Percentiles rank a stretch among this genome's conserved stretches.
Conservation (phyloP, 2,329 filamentous ascomycete genomes). For the Akanthomyces dipterigenus region DNA sequence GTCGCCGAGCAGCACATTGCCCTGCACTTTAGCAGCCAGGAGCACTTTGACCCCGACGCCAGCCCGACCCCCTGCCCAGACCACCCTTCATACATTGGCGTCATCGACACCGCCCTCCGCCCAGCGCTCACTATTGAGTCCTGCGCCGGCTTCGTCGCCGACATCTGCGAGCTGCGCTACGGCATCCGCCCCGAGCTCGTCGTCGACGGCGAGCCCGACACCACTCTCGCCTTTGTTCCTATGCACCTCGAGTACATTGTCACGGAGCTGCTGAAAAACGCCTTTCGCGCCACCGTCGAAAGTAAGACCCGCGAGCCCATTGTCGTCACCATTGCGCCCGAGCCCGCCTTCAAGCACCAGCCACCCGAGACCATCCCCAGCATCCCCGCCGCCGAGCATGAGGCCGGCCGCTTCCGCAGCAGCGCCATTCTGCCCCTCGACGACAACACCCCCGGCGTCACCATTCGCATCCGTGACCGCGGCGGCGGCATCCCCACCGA, state of each 20-base stretch:
- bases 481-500: slow-evolving; percentile 87
- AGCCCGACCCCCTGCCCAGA: slow-evolving; percentile 45
- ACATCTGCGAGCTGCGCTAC: slow-evolving; percentile 95
- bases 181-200: slow-evolving; percentile 74
- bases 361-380: slow-evolving; percentile 15
- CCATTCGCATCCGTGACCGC: slow-evolving; percentile 91
- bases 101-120: slow-evolving; percentile 84
- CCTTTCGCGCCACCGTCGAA: slow-evolving; percentile 89
- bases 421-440: slow-evolving; percentile 51
- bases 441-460: slow-evolving; percentile 73
- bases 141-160: slow-evolving; percentile 85
- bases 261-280: slow-evolving; percentile 93
- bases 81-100: slow-evolving; percentile 72
- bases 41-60: slow-evolving; percentile 55
- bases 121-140: slow-evolving; percentile 75
- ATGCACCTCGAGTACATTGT: slow-evolving; percentile 97
- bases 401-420: slow-evolving; percentile 34
- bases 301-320: slow-evolving; percentile 74
- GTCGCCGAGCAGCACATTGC: slow-evolving; percentile 97
- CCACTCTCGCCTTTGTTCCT: slow-evolving; percentile 88
- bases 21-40: slow-evolving; percentile 65
- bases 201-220: slow-evolving; percentile 78
- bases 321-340: slow-evolving; percentile 83
- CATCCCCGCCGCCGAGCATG: slow-evolving; percentile 30
- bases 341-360: slow-evolving; percentile 37